Percentiles rank a stretch among this genome's conserved stretches.
phyloP scores from a whole-genome alignment of 2,329 filamentous ascomycete species.

The Thielaviopsis musarum region DNA sequence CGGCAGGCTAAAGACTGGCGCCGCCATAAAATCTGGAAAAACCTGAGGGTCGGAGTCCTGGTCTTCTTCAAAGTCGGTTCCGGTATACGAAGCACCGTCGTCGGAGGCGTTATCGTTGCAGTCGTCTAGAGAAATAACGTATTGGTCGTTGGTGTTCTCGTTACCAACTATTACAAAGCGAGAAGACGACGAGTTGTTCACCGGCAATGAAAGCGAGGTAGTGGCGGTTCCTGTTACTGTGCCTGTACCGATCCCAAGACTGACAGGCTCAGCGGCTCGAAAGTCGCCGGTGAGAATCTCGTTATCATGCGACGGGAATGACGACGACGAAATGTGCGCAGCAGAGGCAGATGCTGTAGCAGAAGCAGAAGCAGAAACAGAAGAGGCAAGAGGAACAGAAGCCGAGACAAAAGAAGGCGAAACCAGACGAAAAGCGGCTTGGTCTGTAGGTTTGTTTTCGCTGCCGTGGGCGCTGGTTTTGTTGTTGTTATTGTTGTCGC shows the following conservation, averaged over 20 bases:
- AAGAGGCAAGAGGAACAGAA: no score
- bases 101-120: not conserved
- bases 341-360: not conserved
- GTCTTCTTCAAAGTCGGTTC: conserved; percentile 7
- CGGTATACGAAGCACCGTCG: not conserved
- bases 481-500: not conserved
- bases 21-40: not conserved
- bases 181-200: not conserved
- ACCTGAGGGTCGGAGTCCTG: not conserved
- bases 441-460: not conserved
- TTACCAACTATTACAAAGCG: not conserved
- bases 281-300: conserved; percentile 6
- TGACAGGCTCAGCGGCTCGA: not conserved
- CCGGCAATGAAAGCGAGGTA: not conserved
- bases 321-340: conserved; percentile 5
- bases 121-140: not conserved
- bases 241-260: not conserved
- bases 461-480: not conserved
- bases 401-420: not conserved
- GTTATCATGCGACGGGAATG: conserved; percentile 7
- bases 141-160: not conserved
- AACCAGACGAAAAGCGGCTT: not conserved
- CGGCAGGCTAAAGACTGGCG: not conserved
- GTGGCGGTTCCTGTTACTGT: not conserved
- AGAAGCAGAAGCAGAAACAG: not conserved